These are phyloP conservation scores for Penicillium vulpinum DNA, from an alignment of 2,329 filamentous ascomycete species.

Conservation along the genomic window DNA sequence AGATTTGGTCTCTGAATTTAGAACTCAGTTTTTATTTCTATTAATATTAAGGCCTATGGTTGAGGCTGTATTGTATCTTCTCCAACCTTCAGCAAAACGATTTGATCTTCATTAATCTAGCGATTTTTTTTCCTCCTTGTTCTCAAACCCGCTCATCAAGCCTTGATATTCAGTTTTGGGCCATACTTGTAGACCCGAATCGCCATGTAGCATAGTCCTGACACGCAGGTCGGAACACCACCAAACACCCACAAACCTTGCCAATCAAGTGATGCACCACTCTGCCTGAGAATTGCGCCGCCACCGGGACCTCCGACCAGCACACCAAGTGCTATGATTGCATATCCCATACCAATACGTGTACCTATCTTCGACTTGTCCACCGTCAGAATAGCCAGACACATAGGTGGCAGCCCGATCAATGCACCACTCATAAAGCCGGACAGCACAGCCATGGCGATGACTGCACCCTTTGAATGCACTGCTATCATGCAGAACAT, in stretches of 20 bases:
- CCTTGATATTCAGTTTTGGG: not conserved
- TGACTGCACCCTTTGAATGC: conserved; percentile 30
- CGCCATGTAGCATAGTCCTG: not conserved
- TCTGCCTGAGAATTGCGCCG: not conserved
- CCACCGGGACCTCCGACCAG: conserved; percentile 29
- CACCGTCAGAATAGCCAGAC: conserved; percentile 36
- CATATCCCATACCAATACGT: conserved; percentile 37
- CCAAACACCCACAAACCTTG: not conserved
- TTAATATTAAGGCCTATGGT: not conserved
- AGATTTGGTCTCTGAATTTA: no score
- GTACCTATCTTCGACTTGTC: conserved; percentile 40
- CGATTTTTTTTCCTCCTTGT: no score
- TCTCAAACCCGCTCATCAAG: not conserved
- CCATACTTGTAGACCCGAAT: not conserved
- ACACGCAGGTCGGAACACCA: not conserved
- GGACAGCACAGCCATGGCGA: conserved; percentile 35
- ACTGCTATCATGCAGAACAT: conserved; percentile 39
- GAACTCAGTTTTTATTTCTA: not conserved
- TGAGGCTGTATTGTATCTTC: not conserved
- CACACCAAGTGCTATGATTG: conserved; percentile 27
- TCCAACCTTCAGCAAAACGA: no score
- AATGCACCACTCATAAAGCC: conserved; percentile 44
- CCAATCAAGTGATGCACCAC: not conserved
- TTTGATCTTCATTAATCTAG: not conserved
- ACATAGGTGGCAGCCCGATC: conserved; percentile 39